Base-by-base conservation (phyloP, 257 asterid species). In the Przewalskia tangutica region DNA sequence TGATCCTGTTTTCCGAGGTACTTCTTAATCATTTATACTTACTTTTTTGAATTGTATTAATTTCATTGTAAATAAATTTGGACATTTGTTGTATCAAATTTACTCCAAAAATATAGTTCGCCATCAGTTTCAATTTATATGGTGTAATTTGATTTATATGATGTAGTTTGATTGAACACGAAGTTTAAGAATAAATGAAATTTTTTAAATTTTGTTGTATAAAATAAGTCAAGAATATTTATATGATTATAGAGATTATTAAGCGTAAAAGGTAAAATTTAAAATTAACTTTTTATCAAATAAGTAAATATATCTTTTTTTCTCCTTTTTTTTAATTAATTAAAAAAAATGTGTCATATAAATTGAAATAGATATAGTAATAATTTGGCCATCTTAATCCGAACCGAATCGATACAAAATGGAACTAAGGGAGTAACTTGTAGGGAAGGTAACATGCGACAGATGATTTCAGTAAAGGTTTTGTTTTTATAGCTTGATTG, bases 1-100 rank as follows among this genome's bases (percentile, higher is more conserved):
- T 4, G 97, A 90, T 82, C 86, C 92, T 81, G 83, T 89, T 87
- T 91, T 89, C 81, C 95, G 89, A 89, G 98, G 99, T 94, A 84
- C 20, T 9, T 3, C 34, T 17, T 81, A 38, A 60, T 80, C 32
- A 58, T 20, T 20, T n/a, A 27, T 48, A 67, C 50, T 27, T 27
- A 54, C 5, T 13, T 13, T 1, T 53, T 53, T 14, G 71, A 64
- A 64, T 64, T 1, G 32, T 64, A 18, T 64, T 5, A 64, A 32
- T 64, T 64, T 64, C 44, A 11, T 27, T 27, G 1, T 27, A 27
- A 27, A 27, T 27, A 27, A 27, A 27, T 27, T 27, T 27, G 32
- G 32, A 27, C 1, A 27, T 27, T 27, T 27, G 32, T 27, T 27
- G 32, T 2, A 63, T 63, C 70, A 32, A 63, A 12, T 2, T 63